Base-by-base conservation (phyloP, 139 green algal species). In the Chlamydomonas eustigma region DNA sequence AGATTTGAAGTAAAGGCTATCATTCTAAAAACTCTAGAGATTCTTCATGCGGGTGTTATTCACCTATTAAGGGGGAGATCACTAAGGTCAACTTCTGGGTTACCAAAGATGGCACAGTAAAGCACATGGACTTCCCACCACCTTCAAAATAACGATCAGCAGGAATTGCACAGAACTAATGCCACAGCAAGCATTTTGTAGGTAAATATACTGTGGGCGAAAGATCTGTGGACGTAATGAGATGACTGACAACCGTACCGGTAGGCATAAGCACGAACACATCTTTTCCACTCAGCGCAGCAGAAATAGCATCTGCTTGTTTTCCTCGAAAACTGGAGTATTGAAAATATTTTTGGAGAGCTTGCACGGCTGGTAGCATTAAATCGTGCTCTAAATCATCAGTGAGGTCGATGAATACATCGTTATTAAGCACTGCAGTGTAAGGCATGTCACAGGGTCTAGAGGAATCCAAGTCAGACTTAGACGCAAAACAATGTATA, bases 51-150 rank as follows among this genome's bases (percentile, higher is more conserved):
- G 44, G 44, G 12, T 28, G 44, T 58, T 12, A 58, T 80, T 44
- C 67, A 86, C 80, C 84, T 51, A 89, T 85, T 24, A 89, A 66
- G 1, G 84, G 84, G 1, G 79, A 86, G 18, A 89, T 81, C 25
- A 89, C 84, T n/a, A 89, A 31, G 3, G 78, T 80, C 64, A 79
- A 51, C 50, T 39, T 30, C 33, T 37, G 30, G 8, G 34, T 33
- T 24, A 78, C 39, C 3, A 85, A 64, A 3, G 80, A 75, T 12
- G 80, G 80, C 28, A 85, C 31, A 6, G 71, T 76, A 76, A 94
- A 98, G 69, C 91, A 97, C 34, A 90, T 66, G 5, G 79, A 91
- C 83, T 97, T 94, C 68, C 90, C 94, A 22, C 93, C 92, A 12
- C 94, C 93, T 1, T 93, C 2, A 74, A 24, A 5, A 39, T 37